phyloP scores from a whole-genome alignment of 768 basidiomycete genomes.

The Russula earlei region DNA sequence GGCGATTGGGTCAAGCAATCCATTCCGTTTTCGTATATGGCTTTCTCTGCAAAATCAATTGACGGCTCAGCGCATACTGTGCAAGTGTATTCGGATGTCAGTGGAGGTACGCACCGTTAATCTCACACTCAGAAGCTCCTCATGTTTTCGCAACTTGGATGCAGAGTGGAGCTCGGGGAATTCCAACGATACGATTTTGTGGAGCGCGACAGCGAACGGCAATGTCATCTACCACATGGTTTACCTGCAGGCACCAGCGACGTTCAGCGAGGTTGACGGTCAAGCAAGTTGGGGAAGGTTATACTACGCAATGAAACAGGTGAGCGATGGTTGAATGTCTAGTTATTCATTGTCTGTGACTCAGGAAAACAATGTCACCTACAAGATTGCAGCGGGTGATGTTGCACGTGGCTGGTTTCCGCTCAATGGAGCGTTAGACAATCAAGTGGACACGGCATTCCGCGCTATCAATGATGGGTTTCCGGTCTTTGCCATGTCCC shows the following conservation, averaged over 20 bases:
- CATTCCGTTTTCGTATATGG: too few relatives aligned
- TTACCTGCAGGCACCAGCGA: background rate
- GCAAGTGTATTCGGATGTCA: too few relatives aligned
- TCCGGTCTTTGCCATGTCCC: conserved; percentile 23
- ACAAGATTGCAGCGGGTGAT: conserved; percentile 10
- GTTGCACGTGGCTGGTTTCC: conserved; percentile 19
- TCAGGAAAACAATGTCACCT: conserved; percentile 12
- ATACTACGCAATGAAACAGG: too few relatives aligned
- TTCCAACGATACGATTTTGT: background rate
- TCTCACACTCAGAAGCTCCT: background rate
- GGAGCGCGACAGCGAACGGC: background rate
- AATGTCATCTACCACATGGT: conserved; percentile 13
- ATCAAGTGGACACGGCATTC: conserved; percentile 8
- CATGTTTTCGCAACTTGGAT: background rate
- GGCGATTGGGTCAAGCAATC: conserved; percentile 29
- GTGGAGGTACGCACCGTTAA: conserved; percentile 26
- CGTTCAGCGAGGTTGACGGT: conserved; percentile 9
- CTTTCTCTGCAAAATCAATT: too few relatives aligned
- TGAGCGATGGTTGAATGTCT: conserved; percentile 5
- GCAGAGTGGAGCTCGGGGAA: conserved; percentile 23
- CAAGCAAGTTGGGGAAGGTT: conserved; percentile 20
- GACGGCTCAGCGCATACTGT: too few relatives aligned
- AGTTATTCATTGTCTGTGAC: background rate
- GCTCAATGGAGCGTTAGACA: conserved; percentile 13
- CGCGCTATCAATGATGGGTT: conserved; percentile 15